Evolutionary conservation across 768 basidiomycete species (phyloP).

Genomic region (Pisolithus albus): DNA sequence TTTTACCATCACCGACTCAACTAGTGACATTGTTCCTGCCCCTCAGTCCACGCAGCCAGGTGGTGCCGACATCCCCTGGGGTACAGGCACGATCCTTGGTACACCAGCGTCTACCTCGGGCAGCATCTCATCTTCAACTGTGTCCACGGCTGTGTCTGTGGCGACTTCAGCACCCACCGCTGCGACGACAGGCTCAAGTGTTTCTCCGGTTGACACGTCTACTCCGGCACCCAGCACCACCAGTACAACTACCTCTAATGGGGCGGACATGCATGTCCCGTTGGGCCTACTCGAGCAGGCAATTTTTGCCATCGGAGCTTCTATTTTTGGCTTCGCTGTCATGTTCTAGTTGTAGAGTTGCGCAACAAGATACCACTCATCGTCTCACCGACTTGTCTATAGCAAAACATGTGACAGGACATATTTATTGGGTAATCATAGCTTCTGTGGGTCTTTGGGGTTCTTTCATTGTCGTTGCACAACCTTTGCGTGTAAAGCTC

Average conservation of each 20-base stretch:
- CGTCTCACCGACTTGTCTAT: background rate
- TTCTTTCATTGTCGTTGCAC: background rate
- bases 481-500: background rate
- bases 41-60: slow-evolving; percentile 47
- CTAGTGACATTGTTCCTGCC: slow-evolving; percentile 41
- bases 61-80: slow-evolving; percentile 54
- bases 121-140: slow-evolving; percentile 14
- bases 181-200: slow-evolving; percentile 1
- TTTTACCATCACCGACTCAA: slow-evolving; percentile 58
- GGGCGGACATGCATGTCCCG: background rate
- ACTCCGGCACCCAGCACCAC: background rate
- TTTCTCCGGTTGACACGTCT: background rate
- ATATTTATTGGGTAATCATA: no score
- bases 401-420: background rate
- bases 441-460: no score
- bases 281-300: slow-evolving; percentile 10
- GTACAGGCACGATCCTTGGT: slow-evolving; percentile 47
- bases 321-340: slow-evolving; percentile 13
- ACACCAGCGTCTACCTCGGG: slow-evolving; percentile 28
- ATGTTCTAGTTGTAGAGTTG: slow-evolving; percentile 9
- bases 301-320: slow-evolving; percentile 13
- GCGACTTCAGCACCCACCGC: slow-evolving; percentile 1
- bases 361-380: background rate
- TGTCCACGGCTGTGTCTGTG: background rate
- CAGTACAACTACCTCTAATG: slow-evolving; percentile 6